phyloP scores from a whole-genome alignment of 2,329 filamentous ascomycete species.

The Dactylellina haptotyla region DNA sequence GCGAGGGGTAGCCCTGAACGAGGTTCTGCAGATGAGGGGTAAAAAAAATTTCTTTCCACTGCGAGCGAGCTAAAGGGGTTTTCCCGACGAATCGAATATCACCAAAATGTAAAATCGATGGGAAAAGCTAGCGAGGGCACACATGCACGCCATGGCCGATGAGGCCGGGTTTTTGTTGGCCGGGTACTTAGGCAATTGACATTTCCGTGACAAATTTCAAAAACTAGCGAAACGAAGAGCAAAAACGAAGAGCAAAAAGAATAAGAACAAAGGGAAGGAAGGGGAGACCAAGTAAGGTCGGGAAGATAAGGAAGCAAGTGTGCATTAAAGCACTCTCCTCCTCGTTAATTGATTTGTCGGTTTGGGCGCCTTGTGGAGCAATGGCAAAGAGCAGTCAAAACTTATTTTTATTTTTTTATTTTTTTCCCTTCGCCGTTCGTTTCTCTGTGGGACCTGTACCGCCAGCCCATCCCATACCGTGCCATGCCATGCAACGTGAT shows the following conservation, averaged over 20 bases:
- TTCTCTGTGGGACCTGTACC: neutral
- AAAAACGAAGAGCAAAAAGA: neutral
- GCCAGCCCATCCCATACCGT: too few relatives aligned
- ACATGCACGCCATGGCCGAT: conserved; percentile 4
- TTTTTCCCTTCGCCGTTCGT: too few relatives aligned
- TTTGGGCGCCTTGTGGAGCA: neutral
- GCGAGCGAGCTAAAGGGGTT: neutral
- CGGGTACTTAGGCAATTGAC: too few relatives aligned
- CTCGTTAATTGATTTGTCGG: conserved; percentile 25
- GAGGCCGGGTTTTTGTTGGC: neutral
- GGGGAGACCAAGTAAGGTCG: conserved; percentile 11
- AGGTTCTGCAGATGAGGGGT: conserved; percentile 52
- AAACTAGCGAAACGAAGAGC: neutral
- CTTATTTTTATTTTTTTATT: neutral
- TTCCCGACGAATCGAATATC: conserved; percentile 10
- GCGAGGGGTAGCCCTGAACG: conserved; percentile 50
- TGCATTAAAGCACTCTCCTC: conserved; percentile 28
- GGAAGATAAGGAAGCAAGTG: conserved; percentile 43
- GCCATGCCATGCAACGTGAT: conserved; percentile 5
- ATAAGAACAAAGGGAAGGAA: conserved; percentile 15
- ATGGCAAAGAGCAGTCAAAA: conserved; percentile 3
- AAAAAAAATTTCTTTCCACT: conserved; percentile 20
- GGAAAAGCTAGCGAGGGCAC: conserved; percentile 20
- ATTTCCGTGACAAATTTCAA: conserved; percentile 46
- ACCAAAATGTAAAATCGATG: conserved; percentile 8